Evolutionary conservation across 176 grass and related monocot genomes (phyloP).

Genomic region (Carex kokanica): DNA sequence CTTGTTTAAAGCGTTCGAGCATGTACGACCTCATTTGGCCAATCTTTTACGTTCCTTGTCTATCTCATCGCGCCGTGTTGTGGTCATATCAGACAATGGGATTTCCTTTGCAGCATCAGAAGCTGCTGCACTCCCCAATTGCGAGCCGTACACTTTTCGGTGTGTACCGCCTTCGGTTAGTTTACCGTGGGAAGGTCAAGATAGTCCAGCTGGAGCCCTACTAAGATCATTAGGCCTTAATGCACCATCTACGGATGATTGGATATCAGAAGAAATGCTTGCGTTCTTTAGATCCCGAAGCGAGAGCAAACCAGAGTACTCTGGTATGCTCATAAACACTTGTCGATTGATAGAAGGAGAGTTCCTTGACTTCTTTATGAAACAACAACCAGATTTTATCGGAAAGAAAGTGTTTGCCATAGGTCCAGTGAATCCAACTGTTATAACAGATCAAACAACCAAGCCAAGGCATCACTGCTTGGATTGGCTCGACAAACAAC

Average conservation of each 20-base stretch:
- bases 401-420: constrained; percentile 50
- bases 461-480: constrained; percentile 37
- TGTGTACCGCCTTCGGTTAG: constrained; percentile 39
- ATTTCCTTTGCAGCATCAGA: constrained; percentile 46
- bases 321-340: constrained; percentile 51
- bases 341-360: constrained; percentile 54
- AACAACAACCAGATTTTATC: background rate
- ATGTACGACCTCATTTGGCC: constrained; percentile 23
- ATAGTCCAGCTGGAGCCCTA: constrained; percentile 15
- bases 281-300: constrained; percentile 13
- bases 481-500: constrained; percentile 60
- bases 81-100: constrained; percentile 54
- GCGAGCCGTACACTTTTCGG: constrained; percentile 41
- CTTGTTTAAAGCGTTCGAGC: constrained; percentile 36
- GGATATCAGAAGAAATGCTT: constrained; percentile 32
- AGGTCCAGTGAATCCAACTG: constrained; percentile 34
- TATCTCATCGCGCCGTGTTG: constrained; percentile 26
- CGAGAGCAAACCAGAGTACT: background rate
- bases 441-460: background rate
- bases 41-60: constrained; percentile 36
- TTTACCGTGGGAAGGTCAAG: constrained; percentile 29
- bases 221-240: constrained; percentile 32
- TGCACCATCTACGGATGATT: constrained; percentile 29
- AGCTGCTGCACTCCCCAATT: constrained; percentile 40
- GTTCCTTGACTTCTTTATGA: constrained; percentile 38